A percentile compares a stretch with the other conserved stretches of the same genome.
Conservation (phyloP, 192 early-diverging fungal species). For the Kappamyces sp. region DNA sequence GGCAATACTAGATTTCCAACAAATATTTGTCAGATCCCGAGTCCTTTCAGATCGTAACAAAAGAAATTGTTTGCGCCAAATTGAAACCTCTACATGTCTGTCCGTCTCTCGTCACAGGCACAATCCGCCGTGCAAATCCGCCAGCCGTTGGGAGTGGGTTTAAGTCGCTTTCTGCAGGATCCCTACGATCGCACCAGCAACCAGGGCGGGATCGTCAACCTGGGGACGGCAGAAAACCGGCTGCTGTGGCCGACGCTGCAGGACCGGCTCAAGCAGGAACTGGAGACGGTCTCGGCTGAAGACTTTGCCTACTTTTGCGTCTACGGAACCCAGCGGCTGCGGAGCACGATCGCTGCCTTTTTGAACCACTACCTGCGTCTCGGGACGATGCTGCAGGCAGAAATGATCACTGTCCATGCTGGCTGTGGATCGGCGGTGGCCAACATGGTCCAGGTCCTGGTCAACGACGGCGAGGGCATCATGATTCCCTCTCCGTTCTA, state of each 20-base stretch:
- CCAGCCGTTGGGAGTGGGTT: too few species aligned
- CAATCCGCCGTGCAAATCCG: too few species aligned
- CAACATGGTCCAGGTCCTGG: constrained; percentile 55
- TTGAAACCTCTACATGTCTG: too few species aligned
- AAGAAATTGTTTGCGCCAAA: too few species aligned
- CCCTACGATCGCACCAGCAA: constrained; percentile 43
- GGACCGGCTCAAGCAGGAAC: background rate
- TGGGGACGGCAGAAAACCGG: constrained; percentile 74
- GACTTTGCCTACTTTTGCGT: constrained; percentile 36
- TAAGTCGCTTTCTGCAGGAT: background rate
- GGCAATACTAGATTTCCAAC: too few species aligned
- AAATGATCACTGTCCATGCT: constrained; percentile 56
- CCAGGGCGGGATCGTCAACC: constrained; percentile 67
- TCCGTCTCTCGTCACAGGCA: too few species aligned
- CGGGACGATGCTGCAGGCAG: constrained; percentile 25
- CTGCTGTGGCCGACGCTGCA: constrained; percentile 23
- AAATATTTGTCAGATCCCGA: too few species aligned
- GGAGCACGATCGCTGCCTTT: constrained; percentile 51
- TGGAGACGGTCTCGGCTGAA: constrained; percentile 1
- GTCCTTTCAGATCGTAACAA: too few species aligned
- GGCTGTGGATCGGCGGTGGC: constrained; percentile 64
- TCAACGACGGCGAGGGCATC: constrained; percentile 66
- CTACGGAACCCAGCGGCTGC: constrained; percentile 51
- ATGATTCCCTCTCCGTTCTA: constrained; percentile 71
- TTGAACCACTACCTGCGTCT: constrained; percentile 63